Conservation (phyloP, 2,329 filamentous ascomycete genomes). For the Apiospora aurea region DNA sequence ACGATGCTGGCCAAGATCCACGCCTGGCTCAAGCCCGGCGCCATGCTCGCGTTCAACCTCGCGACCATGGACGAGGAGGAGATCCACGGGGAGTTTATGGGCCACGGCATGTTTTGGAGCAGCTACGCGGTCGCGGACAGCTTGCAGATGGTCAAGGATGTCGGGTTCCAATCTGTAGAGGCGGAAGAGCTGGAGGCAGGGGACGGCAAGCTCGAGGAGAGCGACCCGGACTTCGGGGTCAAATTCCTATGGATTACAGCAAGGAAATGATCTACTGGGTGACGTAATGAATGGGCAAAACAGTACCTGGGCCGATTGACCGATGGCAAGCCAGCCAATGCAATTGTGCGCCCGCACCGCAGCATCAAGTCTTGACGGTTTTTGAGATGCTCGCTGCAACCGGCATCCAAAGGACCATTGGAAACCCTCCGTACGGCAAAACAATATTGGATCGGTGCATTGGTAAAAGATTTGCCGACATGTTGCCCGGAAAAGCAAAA, state of each 20-base stretch:
- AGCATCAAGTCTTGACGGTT: neutral
- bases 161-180: constrained; percentile 44
- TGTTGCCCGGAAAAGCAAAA: neutral
- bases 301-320: neutral
- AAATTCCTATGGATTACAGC: constrained; percentile 51
- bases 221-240: constrained; percentile 35
- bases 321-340: neutral
- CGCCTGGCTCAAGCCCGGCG: constrained; percentile 59
- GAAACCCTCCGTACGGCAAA: neutral
- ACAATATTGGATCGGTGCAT: neutral
- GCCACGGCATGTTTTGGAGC: constrained; percentile 53
- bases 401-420: neutral
- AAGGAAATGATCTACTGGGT: constrained; percentile 16
- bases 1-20: constrained; percentile 52
- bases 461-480: fast-evolving
- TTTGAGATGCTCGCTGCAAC: neutral
- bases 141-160: constrained; percentile 39
- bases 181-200: constrained; percentile 41
- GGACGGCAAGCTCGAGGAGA: constrained; percentile 24
- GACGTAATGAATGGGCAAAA: neutral
- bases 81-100: constrained; percentile 38
- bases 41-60: constrained; percentile 48
- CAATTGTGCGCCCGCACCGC: neutral
- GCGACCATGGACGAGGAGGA: constrained; percentile 51
- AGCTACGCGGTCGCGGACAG: constrained; percentile 47